Evolutionary conservation across 2,329 filamentous ascomycete species (phyloP).

Genomic region (Drechslerella stenobrocha): DNA sequence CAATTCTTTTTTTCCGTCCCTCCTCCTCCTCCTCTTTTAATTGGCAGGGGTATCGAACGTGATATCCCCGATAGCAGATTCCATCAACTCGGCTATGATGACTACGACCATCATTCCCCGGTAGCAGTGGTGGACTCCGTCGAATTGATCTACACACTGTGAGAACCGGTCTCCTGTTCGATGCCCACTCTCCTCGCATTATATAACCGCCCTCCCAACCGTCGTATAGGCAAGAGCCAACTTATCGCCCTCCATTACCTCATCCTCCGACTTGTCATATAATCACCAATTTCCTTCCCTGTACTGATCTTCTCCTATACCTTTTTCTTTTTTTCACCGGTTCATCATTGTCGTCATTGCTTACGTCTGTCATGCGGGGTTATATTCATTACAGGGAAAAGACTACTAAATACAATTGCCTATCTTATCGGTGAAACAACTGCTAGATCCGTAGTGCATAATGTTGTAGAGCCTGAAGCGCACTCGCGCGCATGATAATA

Average conservation of each 20-base stretch:
- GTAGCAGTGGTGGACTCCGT: too few species aligned
- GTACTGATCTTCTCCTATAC: conserved; percentile 12
- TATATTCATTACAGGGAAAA: conserved; percentile 34
- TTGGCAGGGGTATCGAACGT: conserved; percentile 28
- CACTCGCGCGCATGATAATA: too few species aligned
- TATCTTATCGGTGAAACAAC: conserved; percentile 36
- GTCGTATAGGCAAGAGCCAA: background rate
- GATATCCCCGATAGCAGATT: conserved; percentile 32
- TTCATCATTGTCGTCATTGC: conserved; percentile 27
- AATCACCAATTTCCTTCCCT: conserved; percentile 35
- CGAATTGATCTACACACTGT: too few species aligned
- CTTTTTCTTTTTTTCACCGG: conserved; percentile 42
- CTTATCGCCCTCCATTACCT: too few species aligned
- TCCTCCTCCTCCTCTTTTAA: conserved; percentile 15
- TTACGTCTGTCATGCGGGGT: conserved; percentile 43
- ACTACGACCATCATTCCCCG: conserved; percentile 1
- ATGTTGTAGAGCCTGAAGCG: too few species aligned
- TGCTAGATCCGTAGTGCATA: too few species aligned
- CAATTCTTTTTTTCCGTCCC: conserved; percentile 3
- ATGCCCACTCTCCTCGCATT: conserved; percentile 9
- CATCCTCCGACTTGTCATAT: conserved; percentile 46
- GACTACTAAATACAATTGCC: conserved; percentile 38
- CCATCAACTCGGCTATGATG: conserved; percentile 25
- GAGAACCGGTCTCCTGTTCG: background rate
- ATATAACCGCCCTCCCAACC: conserved; percentile 8